These are phyloP conservation scores for Stachybotrys chartarum DNA, from an alignment of 2,329 filamentous ascomycete species.

Conservation along the genomic window DNA sequence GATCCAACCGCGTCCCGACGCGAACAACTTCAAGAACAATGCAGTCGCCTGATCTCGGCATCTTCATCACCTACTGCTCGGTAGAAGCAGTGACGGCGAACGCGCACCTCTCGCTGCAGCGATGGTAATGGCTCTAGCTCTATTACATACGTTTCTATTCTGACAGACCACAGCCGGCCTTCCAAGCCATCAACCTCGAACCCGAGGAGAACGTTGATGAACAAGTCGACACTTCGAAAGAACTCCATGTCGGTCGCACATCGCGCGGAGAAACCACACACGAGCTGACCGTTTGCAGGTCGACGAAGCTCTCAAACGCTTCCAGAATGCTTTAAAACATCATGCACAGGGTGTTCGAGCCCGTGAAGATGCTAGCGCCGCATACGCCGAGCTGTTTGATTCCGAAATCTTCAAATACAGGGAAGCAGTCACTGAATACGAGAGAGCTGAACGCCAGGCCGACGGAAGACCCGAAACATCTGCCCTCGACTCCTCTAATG, in stretches of 20 bases:
- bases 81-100: too few species aligned
- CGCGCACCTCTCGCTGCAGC: conserved; percentile 4
- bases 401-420: conserved; percentile 93
- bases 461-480: conserved; percentile 34
- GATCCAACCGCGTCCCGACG: not conserved
- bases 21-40: not conserved
- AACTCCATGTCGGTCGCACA: conserved; percentile 59
- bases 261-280: conserved; percentile 2
- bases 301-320: conserved; percentile 92
- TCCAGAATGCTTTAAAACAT: conserved; percentile 83
- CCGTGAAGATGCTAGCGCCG: conserved; percentile 68
- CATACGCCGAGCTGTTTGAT: conserved; percentile 78
- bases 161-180: conserved; percentile 42
- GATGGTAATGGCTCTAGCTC: conserved; percentile 10
- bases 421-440: conserved; percentile 79
- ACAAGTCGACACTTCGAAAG: conserved; percentile 89
- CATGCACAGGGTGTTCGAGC: conserved; percentile 78
- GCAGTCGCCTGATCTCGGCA: not conserved
- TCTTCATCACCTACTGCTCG: not conserved
- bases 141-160: not conserved
- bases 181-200: conserved; percentile 88
- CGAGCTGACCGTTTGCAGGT: conserved; percentile 41
- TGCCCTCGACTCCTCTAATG: conserved; percentile 38
- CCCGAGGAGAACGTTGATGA: conserved; percentile 85
- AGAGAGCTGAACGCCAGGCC: conserved; percentile 55